These are phyloP conservation scores for Nicotiana tabacum DNA, from an alignment of 257 asterid genomes.

Conservation along the genomic window DNA sequence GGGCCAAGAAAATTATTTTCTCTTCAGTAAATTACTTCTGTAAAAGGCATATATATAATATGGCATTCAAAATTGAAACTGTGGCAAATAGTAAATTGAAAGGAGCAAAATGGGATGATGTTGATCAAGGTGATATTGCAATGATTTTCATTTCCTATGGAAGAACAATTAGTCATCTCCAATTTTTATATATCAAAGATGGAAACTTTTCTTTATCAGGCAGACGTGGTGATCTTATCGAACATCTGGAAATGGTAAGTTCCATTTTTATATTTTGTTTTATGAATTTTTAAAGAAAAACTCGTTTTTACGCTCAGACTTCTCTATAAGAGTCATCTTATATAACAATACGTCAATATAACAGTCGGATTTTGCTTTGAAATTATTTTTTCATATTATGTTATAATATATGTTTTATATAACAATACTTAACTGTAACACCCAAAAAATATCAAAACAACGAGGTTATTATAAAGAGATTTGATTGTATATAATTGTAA, in stretches of 20 bases:
- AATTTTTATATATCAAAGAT: background rate
- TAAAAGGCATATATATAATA: background rate
- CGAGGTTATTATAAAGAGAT: too few species aligned
- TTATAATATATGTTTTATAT: too few species aligned
- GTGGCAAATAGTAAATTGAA: background rate
- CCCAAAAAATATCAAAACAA: too few species aligned
- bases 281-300: background rate
- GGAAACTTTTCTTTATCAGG: background rate
- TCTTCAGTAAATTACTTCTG: background rate
- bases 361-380: too few species aligned
- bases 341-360: too few species aligned
- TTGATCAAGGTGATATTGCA: constrained; percentile 1
- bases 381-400: too few species aligned
- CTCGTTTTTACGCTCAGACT: too few species aligned
- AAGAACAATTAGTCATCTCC: background rate
- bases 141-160: background rate
- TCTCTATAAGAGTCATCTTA: too few species aligned
- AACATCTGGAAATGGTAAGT: background rate
- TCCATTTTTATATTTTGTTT: background rate
- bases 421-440: too few species aligned
- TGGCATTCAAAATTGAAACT: background rate
- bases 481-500: background rate
- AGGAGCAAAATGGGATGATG: constrained; percentile 4
- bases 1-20: background rate
- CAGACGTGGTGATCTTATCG: background rate